Evolutionary conservation across 352 stramenopile species (phyloP).

Genomic region (Phytopythium aichiense): DNA sequence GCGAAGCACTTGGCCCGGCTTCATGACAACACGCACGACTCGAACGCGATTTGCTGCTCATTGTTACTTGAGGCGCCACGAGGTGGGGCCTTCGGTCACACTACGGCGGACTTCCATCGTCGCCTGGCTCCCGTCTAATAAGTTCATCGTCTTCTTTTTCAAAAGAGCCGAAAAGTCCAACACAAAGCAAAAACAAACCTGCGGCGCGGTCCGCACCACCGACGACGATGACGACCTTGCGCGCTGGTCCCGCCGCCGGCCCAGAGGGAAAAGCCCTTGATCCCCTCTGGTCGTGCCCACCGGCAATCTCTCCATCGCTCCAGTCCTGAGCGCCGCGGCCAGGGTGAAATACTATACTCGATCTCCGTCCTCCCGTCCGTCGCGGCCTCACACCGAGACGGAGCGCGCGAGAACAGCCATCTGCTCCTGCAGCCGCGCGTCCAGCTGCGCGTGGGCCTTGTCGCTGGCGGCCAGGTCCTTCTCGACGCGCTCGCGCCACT

Average conservation of each 20-base stretch:
- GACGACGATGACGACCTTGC: too few relatives aligned
- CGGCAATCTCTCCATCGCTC: neutral
- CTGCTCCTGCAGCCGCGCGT: slow-evolving; percentile 65
- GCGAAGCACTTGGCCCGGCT: too few relatives aligned
- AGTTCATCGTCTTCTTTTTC: slow-evolving; percentile 1
- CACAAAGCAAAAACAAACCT: slow-evolving; percentile 1
- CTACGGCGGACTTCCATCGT: neutral
- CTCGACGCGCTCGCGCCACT: slow-evolving; percentile 67
- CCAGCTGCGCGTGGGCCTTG: slow-evolving; percentile 48
- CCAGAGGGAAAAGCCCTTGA: neutral
- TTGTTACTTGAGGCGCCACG: neutral
- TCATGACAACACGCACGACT: neutral
- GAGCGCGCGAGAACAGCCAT: slow-evolving; percentile 56
- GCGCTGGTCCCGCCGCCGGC: neutral
- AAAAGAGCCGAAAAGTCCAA: slow-evolving; percentile 4
- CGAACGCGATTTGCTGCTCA: neutral
- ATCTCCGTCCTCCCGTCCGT: slow-evolving; percentile 1
- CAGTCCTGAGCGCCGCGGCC: neutral
- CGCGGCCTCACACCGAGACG: slow-evolving; percentile 39
- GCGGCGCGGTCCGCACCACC: neutral
- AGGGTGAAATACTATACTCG: slow-evolving; percentile 7
- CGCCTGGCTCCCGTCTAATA: slow-evolving; percentile 2
- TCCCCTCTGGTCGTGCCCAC: neutral
- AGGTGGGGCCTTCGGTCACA: neutral
- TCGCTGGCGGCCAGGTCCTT: slow-evolving; percentile 60